Evolutionary conservation across 179 eudicot species (phyloP), one percentile per base, ranked within the genome.

Genomic region (Spinacia oleracea): DNA sequence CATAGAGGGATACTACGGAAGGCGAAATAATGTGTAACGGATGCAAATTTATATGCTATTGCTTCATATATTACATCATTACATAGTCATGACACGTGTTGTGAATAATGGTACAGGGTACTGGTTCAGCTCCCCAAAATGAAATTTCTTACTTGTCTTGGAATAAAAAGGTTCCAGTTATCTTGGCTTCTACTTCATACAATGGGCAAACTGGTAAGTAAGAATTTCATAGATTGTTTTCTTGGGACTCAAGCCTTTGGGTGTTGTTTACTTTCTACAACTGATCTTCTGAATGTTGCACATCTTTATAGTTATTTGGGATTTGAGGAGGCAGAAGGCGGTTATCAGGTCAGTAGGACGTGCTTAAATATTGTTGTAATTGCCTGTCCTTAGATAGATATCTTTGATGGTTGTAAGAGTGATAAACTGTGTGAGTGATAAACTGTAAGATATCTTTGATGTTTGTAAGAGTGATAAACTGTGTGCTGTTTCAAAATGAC

Each of bases 141-240:
- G 98, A 96, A 90, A 96, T 96, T 81, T 96, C 99, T 53, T 96
- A 78, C 75, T 79, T 96, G 81, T 91, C 99, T 48, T 96, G 99
- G 99, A 96, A 96, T 76, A 91, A 90, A 86, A 94, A 90, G 87
- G 98, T 93, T 73, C 94, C 89, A 76, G 94, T 90, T 78, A 94
- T 96, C 76, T 85, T 96, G 86, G 98, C 99, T 43, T 94, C 99
- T 73, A 91, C 98, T 63, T 96, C 99, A 23, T 81, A 80, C 83
- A 96, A 92, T 78, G 99, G 99, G 70, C 88, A 93, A 77, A 91
- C 94, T 77, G 98, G 98, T 96, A 72, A 77, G 84, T 18, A 11
- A 53, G 45, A 70, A 21, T 77, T 65, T 62, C 8, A 38, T 78
- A 72, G 21, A 56, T 23, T 43, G 8, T 32, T 40, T 68, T 53